Conservation (phyloP, 2,329 filamentous ascomycete genomes). For the Neofusicoccum cordaticola region DNA sequence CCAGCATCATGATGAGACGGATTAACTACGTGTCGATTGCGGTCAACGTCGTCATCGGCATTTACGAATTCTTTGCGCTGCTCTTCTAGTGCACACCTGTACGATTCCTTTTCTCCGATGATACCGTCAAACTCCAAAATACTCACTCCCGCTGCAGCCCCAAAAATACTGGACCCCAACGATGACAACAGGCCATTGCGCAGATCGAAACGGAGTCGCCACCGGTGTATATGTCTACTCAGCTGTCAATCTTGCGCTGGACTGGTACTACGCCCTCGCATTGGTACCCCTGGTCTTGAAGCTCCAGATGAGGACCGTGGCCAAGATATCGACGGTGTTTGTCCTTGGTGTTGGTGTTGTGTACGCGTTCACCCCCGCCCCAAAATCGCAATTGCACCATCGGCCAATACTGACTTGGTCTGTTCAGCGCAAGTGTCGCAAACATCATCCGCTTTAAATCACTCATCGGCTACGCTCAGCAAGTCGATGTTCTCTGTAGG, state of each 20-base stretch:
- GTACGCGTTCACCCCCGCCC: background rate
- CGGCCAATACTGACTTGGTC: background rate
- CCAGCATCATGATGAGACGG: background rate
- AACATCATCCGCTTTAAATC: conserved; percentile 1
- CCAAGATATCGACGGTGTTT: background rate
- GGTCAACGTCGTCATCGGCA: background rate
- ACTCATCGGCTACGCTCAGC: background rate
- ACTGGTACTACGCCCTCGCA: conserved; percentile 9
- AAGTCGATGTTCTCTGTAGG: background rate
- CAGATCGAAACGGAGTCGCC: background rate
- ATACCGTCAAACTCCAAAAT: no score
- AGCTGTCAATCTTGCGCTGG: background rate
- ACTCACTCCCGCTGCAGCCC: background rate
- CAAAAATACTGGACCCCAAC: background rate
- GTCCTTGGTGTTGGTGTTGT: background rate
- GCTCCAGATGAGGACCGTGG: background rate
- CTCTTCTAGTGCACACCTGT: conserved; percentile 7
- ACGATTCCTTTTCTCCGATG: background rate
- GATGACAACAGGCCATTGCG: background rate
- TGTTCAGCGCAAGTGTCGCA: background rate
- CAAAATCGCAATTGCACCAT: no score
- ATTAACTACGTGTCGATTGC: background rate
- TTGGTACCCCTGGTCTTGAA: conserved; percentile 2
- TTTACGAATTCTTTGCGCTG: conserved; percentile 3
- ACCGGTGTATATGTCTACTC: conserved; percentile 8